phyloP scores from a whole-genome alignment of 2,329 filamentous ascomycete species.

The Acephala macrosclerotiorum region DNA sequence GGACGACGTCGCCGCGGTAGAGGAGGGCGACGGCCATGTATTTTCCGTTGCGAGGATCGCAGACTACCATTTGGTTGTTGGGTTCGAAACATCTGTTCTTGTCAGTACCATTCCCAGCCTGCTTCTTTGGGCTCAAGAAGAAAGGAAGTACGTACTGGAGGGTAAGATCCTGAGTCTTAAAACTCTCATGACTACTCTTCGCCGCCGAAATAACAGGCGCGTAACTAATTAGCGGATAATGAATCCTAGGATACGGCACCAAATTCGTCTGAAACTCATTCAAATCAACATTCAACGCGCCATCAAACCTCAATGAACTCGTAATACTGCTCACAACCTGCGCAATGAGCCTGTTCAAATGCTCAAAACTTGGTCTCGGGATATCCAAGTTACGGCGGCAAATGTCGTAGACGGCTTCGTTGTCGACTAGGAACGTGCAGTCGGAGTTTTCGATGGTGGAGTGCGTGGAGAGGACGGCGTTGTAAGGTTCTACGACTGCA shows the following conservation, averaged over 20 bases:
- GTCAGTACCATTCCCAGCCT: constrained; percentile 19
- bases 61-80: constrained; percentile 75
- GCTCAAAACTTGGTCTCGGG: constrained; percentile 68
- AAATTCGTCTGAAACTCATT: constrained; percentile 76
- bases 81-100: constrained; percentile 63
- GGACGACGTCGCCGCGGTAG: constrained; percentile 71
- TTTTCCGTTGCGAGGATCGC: constrained; percentile 70
- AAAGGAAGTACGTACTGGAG: constrained; percentile 58
- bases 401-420: constrained; percentile 74
- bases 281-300: constrained; percentile 71
- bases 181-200: constrained; percentile 70
- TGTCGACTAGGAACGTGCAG: constrained; percentile 74
- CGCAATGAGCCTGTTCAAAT: constrained; percentile 71
- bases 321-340: constrained; percentile 74
- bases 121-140: constrained; percentile 12
- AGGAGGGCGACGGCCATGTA: constrained; percentile 74
- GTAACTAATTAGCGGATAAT: constrained; percentile 72
- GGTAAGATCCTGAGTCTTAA: constrained; percentile 70
- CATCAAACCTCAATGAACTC: constrained; percentile 69
- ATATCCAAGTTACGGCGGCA: constrained; percentile 71
- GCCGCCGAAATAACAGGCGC: constrained; percentile 67
- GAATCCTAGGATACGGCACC: constrained; percentile 72
- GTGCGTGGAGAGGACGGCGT: constrained; percentile 63
- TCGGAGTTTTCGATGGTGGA: constrained; percentile 72
- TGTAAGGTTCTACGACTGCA: constrained; percentile 74